phyloP scores from a whole-genome alignment of 305 asterid species.

The Petunia hybrid region DNA sequence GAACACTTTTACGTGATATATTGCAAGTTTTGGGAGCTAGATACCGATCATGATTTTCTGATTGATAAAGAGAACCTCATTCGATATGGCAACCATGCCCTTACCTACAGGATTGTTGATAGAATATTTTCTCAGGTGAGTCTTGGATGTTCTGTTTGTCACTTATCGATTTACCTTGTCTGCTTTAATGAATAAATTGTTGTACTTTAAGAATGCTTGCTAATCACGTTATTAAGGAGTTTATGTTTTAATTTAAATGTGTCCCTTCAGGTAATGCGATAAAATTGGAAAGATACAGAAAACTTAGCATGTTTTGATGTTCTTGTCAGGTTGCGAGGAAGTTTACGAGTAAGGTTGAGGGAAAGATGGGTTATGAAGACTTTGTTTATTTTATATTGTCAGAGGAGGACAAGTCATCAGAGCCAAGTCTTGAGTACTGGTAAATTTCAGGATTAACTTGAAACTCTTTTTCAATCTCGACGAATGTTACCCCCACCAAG shows the following conservation, averaged over 20 bases:
- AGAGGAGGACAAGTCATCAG: slow-evolving; percentile 99
- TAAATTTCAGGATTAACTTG: slow-evolving; percentile 42
- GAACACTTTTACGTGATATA: slow-evolving; percentile 99
- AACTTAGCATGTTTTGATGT: slow-evolving; percentile 33
- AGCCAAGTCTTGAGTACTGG: slow-evolving; percentile 98
- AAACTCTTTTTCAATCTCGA: slow-evolving; percentile 14
- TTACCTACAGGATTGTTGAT: slow-evolving; percentile 97
- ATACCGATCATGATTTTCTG: slow-evolving; percentile 94
- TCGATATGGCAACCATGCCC: slow-evolving; percentile 98
- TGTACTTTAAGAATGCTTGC: slow-evolving; percentile 34
- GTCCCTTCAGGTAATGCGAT: not conserved
- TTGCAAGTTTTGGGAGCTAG: slow-evolving; percentile 99
- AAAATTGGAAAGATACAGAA: not conserved
- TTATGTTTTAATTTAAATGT: slow-evolving; percentile 22
- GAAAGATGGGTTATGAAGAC: slow-evolving; percentile 99
- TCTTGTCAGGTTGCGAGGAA: slow-evolving; percentile 84
- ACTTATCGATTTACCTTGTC: slow-evolving; percentile 35
- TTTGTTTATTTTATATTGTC: slow-evolving; percentile 94
- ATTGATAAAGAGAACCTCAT: slow-evolving; percentile 98
- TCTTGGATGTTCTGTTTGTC: slow-evolving; percentile 37
- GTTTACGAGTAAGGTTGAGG: slow-evolving; percentile 97
- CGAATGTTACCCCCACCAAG: no score
- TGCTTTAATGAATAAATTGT: slow-evolving; percentile 38
- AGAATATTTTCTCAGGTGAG: slow-evolving; percentile 97
- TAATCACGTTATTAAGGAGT: slow-evolving; percentile 29